Evolutionary conservation across 2,329 filamentous ascomycete species (phyloP).

Genomic region (Phaeosphaeriaceae sp.): DNA sequence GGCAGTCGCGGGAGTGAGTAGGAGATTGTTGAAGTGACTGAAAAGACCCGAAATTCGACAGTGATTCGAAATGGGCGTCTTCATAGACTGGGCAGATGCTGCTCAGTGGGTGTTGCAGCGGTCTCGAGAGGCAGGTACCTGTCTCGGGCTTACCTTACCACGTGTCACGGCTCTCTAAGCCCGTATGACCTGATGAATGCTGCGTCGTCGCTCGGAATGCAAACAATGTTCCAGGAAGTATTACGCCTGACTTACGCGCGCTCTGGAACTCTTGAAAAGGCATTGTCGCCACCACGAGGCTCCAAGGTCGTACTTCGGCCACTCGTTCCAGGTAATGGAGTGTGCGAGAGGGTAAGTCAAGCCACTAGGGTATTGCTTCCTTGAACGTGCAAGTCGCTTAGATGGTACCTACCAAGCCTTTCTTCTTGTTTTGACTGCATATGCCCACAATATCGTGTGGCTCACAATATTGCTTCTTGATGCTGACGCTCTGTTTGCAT

Average conservation of each 20-base stretch:
- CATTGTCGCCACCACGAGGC: slow-evolving; percentile 1
- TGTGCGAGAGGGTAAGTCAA: not conserved
- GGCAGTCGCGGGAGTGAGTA: slow-evolving; percentile 20
- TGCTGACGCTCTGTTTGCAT: not conserved
- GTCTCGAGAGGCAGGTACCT: not conserved
- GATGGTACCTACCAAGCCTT: not conserved
- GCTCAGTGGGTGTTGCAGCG: slow-evolving; percentile 4
- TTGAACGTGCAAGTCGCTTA: not conserved
- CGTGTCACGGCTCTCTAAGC: slow-evolving; percentile 37
- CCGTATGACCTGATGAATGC: slow-evolving; percentile 38
- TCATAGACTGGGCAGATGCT: slow-evolving; percentile 6
- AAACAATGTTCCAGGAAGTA: slow-evolving; percentile 35
- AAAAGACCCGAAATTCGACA: not conserved
- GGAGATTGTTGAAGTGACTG: not conserved
- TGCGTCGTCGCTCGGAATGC: slow-evolving; percentile 33
- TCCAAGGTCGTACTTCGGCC: not conserved
- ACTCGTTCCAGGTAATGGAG: not conserved
- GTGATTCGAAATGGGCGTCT: not conserved
- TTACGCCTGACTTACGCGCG: slow-evolving; percentile 16
- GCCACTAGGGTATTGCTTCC: not conserved
- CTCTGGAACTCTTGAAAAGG: slow-evolving; percentile 8
- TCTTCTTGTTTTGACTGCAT: not conserved
- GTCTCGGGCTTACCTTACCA: slow-evolving; percentile 39
- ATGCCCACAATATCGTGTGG: not conserved
- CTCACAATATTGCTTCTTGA: not conserved